Evolutionary conservation across 768 basidiomycete species (phyloP).

Genomic region (Psilocybe sp.): DNA sequence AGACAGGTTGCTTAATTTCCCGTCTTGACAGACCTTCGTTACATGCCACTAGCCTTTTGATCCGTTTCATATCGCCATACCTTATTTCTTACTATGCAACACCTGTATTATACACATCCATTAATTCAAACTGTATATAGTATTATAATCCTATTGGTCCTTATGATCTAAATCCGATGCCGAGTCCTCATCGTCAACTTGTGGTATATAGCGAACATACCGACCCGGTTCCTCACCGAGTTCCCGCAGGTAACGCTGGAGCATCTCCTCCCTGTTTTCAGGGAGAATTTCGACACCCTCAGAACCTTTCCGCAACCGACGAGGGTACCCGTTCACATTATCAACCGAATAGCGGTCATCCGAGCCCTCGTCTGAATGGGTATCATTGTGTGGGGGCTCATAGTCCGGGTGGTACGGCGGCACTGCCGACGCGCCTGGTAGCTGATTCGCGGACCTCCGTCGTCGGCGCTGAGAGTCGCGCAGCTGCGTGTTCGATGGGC

Average conservation of each 20-base stretch:
- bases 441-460: constrained; percentile 17
- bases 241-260: constrained; percentile 52
- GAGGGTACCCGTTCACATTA: constrained; percentile 3
- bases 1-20: no score
- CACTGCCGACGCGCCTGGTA: constrained; percentile 42
- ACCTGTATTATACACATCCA: no score
- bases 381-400: constrained; percentile 28
- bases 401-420: constrained; percentile 83
- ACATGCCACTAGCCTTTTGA: no score
- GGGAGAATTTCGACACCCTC: constrained; percentile 79
- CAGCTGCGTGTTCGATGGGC: constrained; percentile 51
- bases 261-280: constrained; percentile 60
- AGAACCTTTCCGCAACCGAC: constrained; percentile 59
- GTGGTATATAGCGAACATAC: constrained; percentile 69
- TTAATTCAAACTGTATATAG: no score
- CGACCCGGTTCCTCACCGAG: constrained; percentile 54
- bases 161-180: no score
- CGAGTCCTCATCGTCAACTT: constrained; percentile 36
- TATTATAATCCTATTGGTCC: no score
- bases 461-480: constrained; percentile 19
- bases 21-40: no score
- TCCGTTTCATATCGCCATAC: no score
- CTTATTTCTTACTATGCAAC: no score
- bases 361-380: constrained; percentile 23
- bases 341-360: constrained; percentile 22